Evolutionary conservation across 139 green algal genomes (phyloP).

Genomic region (Chlamydomonas sp.): DNA sequence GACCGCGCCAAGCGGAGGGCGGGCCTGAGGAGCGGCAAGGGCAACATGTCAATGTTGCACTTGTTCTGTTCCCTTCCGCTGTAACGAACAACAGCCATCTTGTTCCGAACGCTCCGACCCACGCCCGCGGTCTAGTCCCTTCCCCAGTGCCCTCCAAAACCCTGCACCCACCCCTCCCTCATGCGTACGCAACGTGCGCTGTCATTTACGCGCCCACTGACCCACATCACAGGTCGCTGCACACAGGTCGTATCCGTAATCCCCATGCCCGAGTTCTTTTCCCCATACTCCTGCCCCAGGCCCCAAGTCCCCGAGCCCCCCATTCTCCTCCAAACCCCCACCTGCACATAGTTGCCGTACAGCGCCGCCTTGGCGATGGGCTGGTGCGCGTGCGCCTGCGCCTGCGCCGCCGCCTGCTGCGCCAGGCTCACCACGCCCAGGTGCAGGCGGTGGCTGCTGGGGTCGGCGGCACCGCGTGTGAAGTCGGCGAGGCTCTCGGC

Average conservation of each 20-base stretch:
- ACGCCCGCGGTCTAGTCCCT: no score
- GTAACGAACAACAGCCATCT: no score
- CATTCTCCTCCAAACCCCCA: no score
- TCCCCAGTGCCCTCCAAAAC: no score
- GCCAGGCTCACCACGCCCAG: slow-evolving; percentile 27
- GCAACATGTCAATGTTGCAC: not conserved
- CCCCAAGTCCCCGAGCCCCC: not conserved
- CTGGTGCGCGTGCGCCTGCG: not conserved
- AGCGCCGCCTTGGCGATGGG: slow-evolving; percentile 6
- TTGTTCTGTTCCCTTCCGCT: not conserved
- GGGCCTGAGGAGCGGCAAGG: not conserved
- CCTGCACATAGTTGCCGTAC: slow-evolving; percentile 17
- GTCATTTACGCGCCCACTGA: no score
- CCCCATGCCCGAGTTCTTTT: no score
- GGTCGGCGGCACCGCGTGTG: not conserved
- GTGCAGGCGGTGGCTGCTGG: slow-evolving; percentile 1
- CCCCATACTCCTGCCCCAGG: not conserved
- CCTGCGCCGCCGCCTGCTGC: not conserved
- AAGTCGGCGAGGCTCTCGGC: not conserved
- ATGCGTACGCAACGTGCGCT: no score
- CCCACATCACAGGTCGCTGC: no score
- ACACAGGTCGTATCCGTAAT: no score
- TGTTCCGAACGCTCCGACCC: no score
- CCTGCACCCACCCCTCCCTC: no score
- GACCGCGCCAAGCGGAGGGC: not conserved